A percentile compares a stretch with the other conserved stretches of the same genome.
Conservation (phyloP, 192 early-diverging fungal genomes). For the Coemansia sp. region DNA sequence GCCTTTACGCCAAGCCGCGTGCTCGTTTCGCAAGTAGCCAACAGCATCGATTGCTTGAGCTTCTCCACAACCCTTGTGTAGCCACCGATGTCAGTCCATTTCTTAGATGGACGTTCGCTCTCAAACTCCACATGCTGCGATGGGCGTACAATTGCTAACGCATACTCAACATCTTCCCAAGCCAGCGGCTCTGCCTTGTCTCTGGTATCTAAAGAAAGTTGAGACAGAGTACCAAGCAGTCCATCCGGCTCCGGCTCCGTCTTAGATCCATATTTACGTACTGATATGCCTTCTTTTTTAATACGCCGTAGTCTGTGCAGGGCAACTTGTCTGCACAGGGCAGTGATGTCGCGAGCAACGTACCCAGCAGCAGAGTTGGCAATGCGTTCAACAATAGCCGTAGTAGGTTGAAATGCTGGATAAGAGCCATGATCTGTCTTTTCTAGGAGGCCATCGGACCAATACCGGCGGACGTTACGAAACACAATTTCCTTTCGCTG, state of each 20-base stretch:
- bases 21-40: constrained; percentile 59
- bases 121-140: constrained; percentile 68
- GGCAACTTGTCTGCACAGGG: constrained; percentile 37
- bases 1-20: constrained; percentile 67
- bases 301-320: constrained; percentile 22
- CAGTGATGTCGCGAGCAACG: constrained; percentile 42
- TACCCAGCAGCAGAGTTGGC: constrained; percentile 49
- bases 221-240: not conserved
- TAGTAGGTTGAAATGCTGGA: not conserved
- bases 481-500: constrained; percentile 29
- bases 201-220: constrained; percentile 2
- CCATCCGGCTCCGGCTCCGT: not conserved
- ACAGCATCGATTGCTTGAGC: constrained; percentile 61
- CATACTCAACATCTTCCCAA: constrained; percentile 36
- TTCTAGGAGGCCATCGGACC: not conserved
- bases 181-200: not conserved
- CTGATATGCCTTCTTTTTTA: not conserved
- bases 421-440: not conserved
- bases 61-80: constrained; percentile 62
- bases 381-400: constrained; percentile 14
- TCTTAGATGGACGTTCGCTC: constrained; percentile 48
- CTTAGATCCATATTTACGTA: not conserved
- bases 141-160: constrained; percentile 61
- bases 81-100: constrained; percentile 74
- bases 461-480: not conserved